These are phyloP conservation scores for Saccharata proteae DNA, from an alignment of 2,329 filamentous ascomycete species.

Conservation along the genomic window DNA sequence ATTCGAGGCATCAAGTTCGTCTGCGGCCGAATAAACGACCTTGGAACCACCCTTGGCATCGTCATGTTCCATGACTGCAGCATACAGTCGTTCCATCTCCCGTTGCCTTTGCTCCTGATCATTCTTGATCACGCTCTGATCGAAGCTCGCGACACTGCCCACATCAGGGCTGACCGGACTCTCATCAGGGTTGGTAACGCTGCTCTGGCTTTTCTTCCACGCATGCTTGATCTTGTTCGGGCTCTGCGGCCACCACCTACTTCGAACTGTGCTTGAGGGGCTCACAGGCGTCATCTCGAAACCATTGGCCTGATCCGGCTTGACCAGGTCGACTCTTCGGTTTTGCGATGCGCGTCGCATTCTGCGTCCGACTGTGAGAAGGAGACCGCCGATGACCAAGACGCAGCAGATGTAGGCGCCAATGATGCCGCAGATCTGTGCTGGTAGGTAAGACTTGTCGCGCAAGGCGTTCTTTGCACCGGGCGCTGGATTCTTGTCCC, in stretches of 20 bases:
- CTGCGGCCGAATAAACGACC: slow-evolving; percentile 12
- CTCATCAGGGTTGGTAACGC: slow-evolving; percentile 17
- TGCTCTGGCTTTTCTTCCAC: slow-evolving; percentile 16
- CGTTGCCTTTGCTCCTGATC: slow-evolving; percentile 65
- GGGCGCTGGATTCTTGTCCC: slow-evolving; percentile 18
- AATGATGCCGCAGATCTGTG: slow-evolving; percentile 72
- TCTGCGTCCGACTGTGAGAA: slow-evolving; percentile 35
- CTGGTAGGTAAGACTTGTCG: slow-evolving; percentile 51
- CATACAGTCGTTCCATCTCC: slow-evolving; percentile 84
- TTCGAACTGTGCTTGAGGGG: slow-evolving; percentile 16
- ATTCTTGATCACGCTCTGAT: slow-evolving; percentile 61
- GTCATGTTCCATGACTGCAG: slow-evolving; percentile 83
- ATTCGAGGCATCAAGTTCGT: slow-evolving; percentile 9
- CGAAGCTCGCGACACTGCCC: slow-evolving; percentile 58
- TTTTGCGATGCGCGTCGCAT: slow-evolving; percentile 36
- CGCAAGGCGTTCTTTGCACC: slow-evolving; percentile 17
- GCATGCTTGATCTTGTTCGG: slow-evolving; percentile 14
- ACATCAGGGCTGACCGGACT: slow-evolving; percentile 28
- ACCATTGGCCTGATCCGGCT: slow-evolving; percentile 22
- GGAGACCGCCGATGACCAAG: slow-evolving; percentile 54
- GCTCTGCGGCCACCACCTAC: slow-evolving; percentile 13
- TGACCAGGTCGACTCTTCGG: slow-evolving; percentile 42
- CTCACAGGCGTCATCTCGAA: slow-evolving; percentile 24
- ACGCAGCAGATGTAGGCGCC: slow-evolving; percentile 72
- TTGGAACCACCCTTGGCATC: slow-evolving; percentile 32